These are phyloP conservation scores for Venturia asperata DNA, from an alignment of 2,329 filamentous ascomycete genomes.

Conservation along the genomic window DNA sequence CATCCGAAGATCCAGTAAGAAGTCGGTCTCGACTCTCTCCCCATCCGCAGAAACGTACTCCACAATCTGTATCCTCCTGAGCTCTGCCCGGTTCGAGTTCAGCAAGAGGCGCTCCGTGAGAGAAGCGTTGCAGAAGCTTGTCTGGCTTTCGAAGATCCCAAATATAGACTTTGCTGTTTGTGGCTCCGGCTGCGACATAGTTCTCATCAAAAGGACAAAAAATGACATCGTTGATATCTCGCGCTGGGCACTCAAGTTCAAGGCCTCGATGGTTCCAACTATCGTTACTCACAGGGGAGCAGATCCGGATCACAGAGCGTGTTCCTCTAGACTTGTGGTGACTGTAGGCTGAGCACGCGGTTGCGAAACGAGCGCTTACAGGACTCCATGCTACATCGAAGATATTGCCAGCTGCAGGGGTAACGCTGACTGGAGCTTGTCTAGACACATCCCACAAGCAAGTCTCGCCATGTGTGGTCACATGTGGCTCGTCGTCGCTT, in stretches of 20 bases:
- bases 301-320: constrained; percentile 48
- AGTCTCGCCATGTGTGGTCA: constrained; percentile 42
- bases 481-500: constrained; percentile 26
- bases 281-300: constrained; percentile 36
- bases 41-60: constrained; percentile 53
- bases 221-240: constrained; percentile 55
- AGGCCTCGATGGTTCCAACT: constrained; percentile 27
- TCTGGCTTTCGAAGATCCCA: constrained; percentile 50
- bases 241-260: constrained; percentile 50
- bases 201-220: constrained; percentile 45
- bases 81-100: constrained; percentile 38
- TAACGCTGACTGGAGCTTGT: constrained; percentile 35
- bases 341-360: constrained; percentile 41
- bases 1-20: constrained; percentile 56
- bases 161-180: constrained; percentile 52
- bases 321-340: constrained; percentile 31
- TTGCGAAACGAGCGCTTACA: constrained; percentile 39
- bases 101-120: constrained; percentile 45
- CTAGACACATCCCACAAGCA: constrained; percentile 47
- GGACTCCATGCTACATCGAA: constrained; percentile 55
- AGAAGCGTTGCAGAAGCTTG: constrained; percentile 42
- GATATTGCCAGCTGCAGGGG: constrained; percentile 45
- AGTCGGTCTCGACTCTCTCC: constrained; percentile 45
- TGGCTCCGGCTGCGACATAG: constrained; percentile 53
- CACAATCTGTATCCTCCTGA: constrained; percentile 49